Percentiles rank a stretch among this genome's conserved stretches.
phyloP scores from a whole-genome alignment of 805 yeast genomes.

The Yarrowia phangngaensis region DNA sequence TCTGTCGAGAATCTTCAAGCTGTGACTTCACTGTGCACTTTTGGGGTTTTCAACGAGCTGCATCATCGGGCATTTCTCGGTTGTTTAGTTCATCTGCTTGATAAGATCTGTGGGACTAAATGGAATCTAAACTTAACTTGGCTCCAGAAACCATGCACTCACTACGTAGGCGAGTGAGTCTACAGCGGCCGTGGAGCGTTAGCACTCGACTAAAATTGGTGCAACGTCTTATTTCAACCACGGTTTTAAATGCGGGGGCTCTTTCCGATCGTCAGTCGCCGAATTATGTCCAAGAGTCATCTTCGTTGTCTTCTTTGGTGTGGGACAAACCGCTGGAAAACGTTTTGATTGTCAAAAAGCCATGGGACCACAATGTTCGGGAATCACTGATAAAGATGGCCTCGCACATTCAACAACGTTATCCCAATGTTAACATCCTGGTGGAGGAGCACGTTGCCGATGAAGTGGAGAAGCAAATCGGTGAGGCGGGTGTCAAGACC shows the following conservation, averaged over 20 bases:
- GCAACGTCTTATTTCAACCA: constrained; percentile 6
- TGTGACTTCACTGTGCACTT: no score
- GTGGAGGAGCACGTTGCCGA: constrained; percentile 70
- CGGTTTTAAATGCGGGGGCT: not conserved
- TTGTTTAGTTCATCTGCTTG: no score
- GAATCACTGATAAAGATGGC: constrained; percentile 65
- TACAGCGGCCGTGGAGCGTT: not conserved
- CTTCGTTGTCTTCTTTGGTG: constrained; percentile 39
- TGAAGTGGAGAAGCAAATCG: constrained; percentile 47
- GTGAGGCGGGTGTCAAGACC: not conserved
- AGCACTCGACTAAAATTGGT: not conserved
- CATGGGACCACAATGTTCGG: constrained; percentile 64
- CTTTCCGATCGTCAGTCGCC: constrained; percentile 23
- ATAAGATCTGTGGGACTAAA: no score
- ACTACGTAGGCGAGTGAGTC: no score
- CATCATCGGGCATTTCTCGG: no score
- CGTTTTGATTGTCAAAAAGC: constrained; percentile 78
- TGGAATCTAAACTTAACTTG: no score
- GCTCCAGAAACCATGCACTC: no score
- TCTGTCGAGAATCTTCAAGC: no score
- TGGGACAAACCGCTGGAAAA: constrained; percentile 77
- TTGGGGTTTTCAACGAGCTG: no score
- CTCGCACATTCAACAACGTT: constrained; percentile 39
- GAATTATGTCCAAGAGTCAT: constrained; percentile 17
- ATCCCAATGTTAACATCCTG: constrained; percentile 74